A percentile compares a stretch with the other conserved stretches of the same genome.
phyloP scores from a whole-genome alignment of 208 protist species.

The Leishmania tarentolae region DNA sequence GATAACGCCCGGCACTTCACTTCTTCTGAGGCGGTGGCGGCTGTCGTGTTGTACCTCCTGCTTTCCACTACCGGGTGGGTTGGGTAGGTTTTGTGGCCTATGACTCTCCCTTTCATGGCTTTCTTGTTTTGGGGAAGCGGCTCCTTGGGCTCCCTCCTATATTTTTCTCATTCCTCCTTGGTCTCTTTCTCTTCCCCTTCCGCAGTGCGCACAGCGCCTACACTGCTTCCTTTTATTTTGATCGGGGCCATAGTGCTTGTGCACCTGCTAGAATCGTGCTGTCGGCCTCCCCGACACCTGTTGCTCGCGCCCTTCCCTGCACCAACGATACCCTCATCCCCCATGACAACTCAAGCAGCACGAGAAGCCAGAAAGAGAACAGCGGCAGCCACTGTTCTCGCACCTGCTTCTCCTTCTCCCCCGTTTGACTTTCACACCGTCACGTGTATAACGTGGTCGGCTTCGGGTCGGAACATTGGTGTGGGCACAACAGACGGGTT shows the following conservation, averaged over 20 bases:
- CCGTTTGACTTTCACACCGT: slow-evolving; percentile 45
- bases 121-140: background rate
- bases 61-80: background rate
- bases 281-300: background rate
- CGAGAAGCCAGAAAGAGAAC: background rate
- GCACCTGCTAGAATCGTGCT: background rate
- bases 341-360: background rate
- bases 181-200: background rate
- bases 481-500: slow-evolving; percentile 67
- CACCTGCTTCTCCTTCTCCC: background rate
- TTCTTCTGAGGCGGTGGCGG: background rate
- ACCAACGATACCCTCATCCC: background rate
- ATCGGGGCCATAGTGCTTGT: background rate
- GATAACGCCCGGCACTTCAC: background rate
- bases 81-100: background rate
- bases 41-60: background rate
- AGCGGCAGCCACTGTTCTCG: background rate
- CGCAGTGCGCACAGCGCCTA: background rate
- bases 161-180: background rate
- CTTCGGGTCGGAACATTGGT: slow-evolving; percentile 56
- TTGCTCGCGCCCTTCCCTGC: background rate
- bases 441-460: slow-evolving; percentile 69
- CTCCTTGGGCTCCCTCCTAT: background rate
- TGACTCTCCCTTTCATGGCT: background rate
- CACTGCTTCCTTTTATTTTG: background rate